These are phyloP conservation scores for Mortierella sp. DNA, from an alignment of 371 early-diverging fungal species.

Conservation along the genomic window DNA sequence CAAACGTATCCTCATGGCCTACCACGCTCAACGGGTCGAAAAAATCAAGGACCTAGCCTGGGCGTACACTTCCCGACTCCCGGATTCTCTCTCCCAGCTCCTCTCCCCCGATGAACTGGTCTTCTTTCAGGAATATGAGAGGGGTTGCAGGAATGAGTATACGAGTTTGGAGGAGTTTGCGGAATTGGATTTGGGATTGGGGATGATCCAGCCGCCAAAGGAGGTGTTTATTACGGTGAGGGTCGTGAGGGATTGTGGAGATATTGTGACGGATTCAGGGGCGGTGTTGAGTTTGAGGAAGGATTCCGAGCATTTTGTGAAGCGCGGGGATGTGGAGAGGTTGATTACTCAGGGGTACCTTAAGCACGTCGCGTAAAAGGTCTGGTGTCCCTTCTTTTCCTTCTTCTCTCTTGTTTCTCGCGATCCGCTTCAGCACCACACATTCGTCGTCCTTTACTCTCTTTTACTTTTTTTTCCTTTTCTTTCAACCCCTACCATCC, in stretches of 20 bases:
- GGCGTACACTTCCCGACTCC: constrained; percentile 56
- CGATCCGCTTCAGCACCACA: background rate
- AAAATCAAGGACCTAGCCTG: constrained; percentile 82
- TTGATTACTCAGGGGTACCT: constrained; percentile 89
- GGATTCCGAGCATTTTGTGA: constrained; percentile 87
- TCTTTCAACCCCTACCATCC: no score
- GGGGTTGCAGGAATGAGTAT: constrained; percentile 61
- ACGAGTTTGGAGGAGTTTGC: constrained; percentile 51
- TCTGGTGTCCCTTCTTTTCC: background rate
- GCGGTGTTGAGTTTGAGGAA: constrained; percentile 74
- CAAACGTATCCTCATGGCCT: constrained; percentile 92
- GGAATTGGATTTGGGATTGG: constrained; percentile 82
- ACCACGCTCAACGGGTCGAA: constrained; percentile 82
- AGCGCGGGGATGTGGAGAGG: constrained; percentile 90
- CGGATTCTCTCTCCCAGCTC: constrained; percentile 54
- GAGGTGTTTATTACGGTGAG: constrained; percentile 92
- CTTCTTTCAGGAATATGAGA: constrained; percentile 75
- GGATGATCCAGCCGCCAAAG: constrained; percentile 84
- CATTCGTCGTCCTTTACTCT: no score
- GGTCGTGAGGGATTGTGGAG: constrained; percentile 90
- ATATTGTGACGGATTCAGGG: constrained; percentile 89
- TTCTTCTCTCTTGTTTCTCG: background rate
- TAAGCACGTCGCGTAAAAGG: constrained; percentile 71
- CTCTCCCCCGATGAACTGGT: constrained; percentile 72
- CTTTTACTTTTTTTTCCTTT: no score